These are phyloP conservation scores for Stemphylium vesicarium DNA, from an alignment of 2,329 filamentous ascomycete species.

Conservation along the genomic window DNA sequence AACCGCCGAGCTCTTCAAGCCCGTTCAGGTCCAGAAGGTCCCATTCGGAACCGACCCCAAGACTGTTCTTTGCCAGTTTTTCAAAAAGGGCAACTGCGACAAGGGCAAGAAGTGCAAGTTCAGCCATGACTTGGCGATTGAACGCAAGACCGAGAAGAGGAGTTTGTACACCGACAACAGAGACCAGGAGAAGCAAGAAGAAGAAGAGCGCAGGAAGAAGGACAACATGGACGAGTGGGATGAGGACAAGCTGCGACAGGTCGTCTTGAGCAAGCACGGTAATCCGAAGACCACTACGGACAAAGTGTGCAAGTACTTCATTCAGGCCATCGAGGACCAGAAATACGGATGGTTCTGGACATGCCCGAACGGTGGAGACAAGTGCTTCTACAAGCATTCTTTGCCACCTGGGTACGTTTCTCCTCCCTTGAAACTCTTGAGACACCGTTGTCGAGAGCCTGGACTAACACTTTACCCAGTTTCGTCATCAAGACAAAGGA, in stretches of 20 bases:
- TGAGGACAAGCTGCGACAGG: conserved; percentile 89
- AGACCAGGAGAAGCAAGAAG: conserved; percentile 72
- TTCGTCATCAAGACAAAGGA: conserved; percentile 98
- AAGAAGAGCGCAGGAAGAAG: conserved; percentile 78
- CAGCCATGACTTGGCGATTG: conserved; percentile 85
- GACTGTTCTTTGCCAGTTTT: conserved; percentile 95
- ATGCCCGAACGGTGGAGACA: conserved; percentile 94
- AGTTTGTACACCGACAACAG: conserved; percentile 87
- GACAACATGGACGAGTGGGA: conserved; percentile 98
- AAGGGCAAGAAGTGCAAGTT: conserved; percentile 97
- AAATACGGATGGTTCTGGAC: conserved; percentile 99
- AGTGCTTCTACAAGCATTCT: conserved; percentile 98
- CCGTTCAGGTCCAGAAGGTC: conserved; percentile 95
- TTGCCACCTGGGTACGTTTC: conserved; percentile 84
- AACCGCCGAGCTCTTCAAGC: conserved; percentile 81
- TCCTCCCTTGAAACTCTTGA: not conserved
- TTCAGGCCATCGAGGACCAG: conserved; percentile 94
- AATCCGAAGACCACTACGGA: conserved; percentile 95
- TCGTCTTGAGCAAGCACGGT: conserved; percentile 94
- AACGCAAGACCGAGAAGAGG: conserved; percentile 91
- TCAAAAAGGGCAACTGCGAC: conserved; percentile 95
- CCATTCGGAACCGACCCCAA: conserved; percentile 98
- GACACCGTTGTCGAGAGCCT: not conserved
- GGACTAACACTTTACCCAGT: conserved; percentile 47
- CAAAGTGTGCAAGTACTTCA: conserved; percentile 99